Evolutionary conservation across 2,329 filamentous ascomycete species (phyloP), one percentile per base, ranked within the genome.

Genomic region (Hypoxylon sp.): DNA sequence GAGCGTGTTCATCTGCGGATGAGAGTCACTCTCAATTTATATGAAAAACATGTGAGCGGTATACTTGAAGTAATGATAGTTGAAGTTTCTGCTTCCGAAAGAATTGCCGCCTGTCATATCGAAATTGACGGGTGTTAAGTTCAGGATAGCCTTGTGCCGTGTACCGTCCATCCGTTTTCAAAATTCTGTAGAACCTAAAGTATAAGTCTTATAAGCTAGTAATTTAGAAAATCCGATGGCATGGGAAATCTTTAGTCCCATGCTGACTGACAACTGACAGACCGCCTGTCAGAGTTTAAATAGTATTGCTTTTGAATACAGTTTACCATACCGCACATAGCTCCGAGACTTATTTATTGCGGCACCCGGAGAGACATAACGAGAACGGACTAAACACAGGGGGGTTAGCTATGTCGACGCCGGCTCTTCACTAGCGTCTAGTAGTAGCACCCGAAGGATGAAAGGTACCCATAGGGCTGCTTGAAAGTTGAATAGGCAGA

Each of bases 131-230:
- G 20, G 11, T 46, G 8, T 13, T 46, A 48, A 0, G n/a, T 37
- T 37, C 11, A 24, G 7, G n/a, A 39, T 44, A 22, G 7, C 17
- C 8, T 46, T 26, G 32, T 43, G 51, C 34, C 53, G 56, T 46
- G 49, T 62, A 53, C 55, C 41, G 53, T 51, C 57, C n/a, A n/a
- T 26, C 20, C 39, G 59, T 56, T 59, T 59, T 50, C 51, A 48
- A 48, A 59, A 34, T 32, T 44, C 34, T n/a, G 28, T 30, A 41
- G 24, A 47, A 22, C 17, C 11, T 46, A 3, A 4, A 15, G 15
- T 15, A 26, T 46, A n/a, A 24, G 20, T 17, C 7, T 26, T 46
- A 15, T 34, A 34, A 46, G 20, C 10, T n/a, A 19, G 11, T 15
- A 34, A 15, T 41, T 20, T 41, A 4, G n/a, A 19, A 1, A 10